phyloP scores from a whole-genome alignment of 257 asterid genomes.

The Scutellaria baicalensis region DNA sequence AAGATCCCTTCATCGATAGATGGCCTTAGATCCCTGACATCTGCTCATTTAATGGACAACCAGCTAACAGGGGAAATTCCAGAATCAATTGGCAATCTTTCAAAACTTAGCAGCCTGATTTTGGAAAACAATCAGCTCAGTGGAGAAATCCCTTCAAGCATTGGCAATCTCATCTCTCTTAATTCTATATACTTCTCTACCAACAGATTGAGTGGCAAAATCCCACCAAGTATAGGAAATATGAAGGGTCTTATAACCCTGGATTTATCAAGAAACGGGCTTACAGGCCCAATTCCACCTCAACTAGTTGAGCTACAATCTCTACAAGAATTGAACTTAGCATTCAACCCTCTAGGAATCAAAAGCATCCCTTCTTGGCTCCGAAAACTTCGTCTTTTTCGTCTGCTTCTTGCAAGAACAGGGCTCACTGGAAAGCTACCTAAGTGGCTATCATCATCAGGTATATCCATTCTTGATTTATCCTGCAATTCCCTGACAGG shows the following conservation, averaged over 20 bases:
- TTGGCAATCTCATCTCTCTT: constrained; percentile 44
- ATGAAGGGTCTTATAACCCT: constrained; percentile 30
- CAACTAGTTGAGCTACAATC: constrained; percentile 26
- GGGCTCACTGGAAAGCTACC: constrained; percentile 56
- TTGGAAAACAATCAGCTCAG: constrained; percentile 47
- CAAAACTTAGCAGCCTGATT: constrained; percentile 24
- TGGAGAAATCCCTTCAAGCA: constrained; percentile 45
- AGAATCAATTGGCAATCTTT: constrained; percentile 37
- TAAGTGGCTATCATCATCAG: constrained; percentile 39
- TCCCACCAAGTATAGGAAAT: constrained; percentile 48
- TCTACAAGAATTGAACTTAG: constrained; percentile 39
- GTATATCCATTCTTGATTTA: constrained; percentile 45
- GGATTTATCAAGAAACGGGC: constrained; percentile 47
- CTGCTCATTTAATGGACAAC: constrained; percentile 33
- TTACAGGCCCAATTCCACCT: constrained; percentile 38
- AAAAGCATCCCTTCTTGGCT: constrained; percentile 43
- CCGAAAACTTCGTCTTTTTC: constrained; percentile 25
- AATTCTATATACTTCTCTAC: constrained; percentile 36
- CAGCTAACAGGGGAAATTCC: constrained; percentile 52
- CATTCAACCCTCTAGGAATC: constrained; percentile 50
- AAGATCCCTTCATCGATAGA: constrained; percentile 49
- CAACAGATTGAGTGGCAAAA: constrained; percentile 43
- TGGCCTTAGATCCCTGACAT: constrained; percentile 32
- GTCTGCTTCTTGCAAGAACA: constrained; percentile 32
- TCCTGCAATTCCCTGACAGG: constrained; percentile 54